Conservation (phyloP, 23 red algal species). For the Chondrus crispus region DNA sequence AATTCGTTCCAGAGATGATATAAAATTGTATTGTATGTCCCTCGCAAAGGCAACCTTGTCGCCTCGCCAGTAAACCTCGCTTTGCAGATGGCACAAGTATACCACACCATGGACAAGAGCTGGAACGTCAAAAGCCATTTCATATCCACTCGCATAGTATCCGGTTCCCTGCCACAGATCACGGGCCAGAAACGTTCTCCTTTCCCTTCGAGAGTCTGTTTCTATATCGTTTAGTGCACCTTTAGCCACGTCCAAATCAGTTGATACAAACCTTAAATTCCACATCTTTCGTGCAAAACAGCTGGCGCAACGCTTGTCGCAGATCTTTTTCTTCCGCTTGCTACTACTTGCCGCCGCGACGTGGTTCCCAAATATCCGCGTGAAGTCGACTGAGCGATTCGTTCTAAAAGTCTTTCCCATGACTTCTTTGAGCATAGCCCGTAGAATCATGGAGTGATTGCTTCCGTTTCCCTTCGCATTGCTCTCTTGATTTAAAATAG, state of each 20-base stretch:
- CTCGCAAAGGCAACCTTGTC: not conserved
- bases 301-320: not conserved
- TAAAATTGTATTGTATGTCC: constrained; percentile 21
- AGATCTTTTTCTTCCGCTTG: constrained; percentile 23
- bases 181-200: constrained; percentile 2
- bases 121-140: constrained; percentile 11
- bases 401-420: constrained; percentile 20
- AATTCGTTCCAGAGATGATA: not conserved
- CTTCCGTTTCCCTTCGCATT: too few relatives aligned
- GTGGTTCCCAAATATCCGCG: constrained; percentile 32
- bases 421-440: not conserved
- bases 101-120: constrained; percentile 36
- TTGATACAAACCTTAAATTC: constrained; percentile 26
- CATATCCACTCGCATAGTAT: constrained; percentile 44
- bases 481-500: too few relatives aligned
- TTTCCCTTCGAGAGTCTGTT: not conserved
- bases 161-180: not conserved
- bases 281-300: constrained; percentile 62
- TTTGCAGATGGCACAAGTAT: constrained; percentile 20
- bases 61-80: constrained; percentile 20
- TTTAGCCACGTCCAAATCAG: not conserved
- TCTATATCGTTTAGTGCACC: not conserved
- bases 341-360: not conserved
- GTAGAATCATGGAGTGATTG: not conserved
- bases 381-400: constrained; percentile 23